Evolutionary conservation across 768 basidiomycete species (phyloP).

Genomic region (Hypholoma fasciculare): DNA sequence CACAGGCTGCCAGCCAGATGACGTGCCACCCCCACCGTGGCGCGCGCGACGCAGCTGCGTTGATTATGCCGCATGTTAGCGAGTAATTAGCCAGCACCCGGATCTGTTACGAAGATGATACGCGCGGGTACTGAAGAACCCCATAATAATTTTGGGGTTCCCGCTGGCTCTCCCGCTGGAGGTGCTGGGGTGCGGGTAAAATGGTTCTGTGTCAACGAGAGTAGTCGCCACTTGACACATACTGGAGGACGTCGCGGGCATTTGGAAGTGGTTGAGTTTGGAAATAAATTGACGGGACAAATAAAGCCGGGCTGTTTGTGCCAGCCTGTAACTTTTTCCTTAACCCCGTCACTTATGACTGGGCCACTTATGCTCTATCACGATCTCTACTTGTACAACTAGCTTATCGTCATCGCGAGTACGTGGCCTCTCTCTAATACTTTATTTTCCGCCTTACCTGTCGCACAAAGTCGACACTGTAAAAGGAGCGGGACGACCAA

Average conservation of each 20-base stretch:
- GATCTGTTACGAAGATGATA: conserved; percentile 1
- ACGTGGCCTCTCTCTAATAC: background rate
- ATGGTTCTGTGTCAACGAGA: conserved; percentile 2
- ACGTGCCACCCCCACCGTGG: too few relatives aligned
- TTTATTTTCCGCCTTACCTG: background rate
- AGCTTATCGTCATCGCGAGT: conserved; percentile 11
- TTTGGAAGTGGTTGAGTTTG: background rate
- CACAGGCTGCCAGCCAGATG: too few relatives aligned
- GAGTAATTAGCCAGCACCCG: background rate
- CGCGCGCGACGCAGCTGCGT: background rate
- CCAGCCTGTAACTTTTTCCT: conserved; percentile 8
- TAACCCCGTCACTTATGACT: conserved; percentile 20
- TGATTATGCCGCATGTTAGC: background rate
- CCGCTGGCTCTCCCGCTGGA: background rate
- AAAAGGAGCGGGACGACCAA: background rate
- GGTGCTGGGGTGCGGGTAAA: background rate
- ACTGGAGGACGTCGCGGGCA: background rate
- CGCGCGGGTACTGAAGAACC: background rate
- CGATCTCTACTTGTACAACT: conserved; percentile 11
- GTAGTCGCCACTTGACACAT: background rate
- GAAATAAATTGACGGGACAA: conserved; percentile 3
- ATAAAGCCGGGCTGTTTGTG: conserved; percentile 18
- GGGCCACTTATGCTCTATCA: conserved; percentile 9
- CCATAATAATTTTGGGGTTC: background rate
- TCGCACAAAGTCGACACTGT: background rate